These are phyloP conservation scores for Elymus sibiricus DNA, from an alignment of 176 grass and related monocot species.

Conservation along the genomic window DNA sequence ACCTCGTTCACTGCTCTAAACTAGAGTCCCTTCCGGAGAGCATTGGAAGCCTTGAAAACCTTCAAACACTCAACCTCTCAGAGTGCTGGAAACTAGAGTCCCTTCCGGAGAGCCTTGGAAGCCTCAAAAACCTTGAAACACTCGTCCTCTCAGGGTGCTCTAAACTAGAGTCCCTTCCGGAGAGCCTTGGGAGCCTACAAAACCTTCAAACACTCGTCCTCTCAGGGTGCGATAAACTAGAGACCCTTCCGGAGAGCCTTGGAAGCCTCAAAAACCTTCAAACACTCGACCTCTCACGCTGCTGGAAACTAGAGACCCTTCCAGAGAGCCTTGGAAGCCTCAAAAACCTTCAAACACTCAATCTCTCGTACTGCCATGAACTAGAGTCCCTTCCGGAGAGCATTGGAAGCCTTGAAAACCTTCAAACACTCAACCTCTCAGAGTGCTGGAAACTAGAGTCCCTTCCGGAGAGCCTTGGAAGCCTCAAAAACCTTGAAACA, in stretches of 20 bases:
- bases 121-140: neutral
- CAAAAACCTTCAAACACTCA: neutral
- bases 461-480: neutral
- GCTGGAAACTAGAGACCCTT: too few relatives aligned
- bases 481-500: neutral
- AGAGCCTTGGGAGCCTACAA: neutral
- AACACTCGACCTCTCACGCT: too few relatives aligned
- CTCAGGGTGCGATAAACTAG: fast-evolving
- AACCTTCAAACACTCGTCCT: neutral
- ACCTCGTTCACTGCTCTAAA: fast-evolving
- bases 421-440: too few relatives aligned
- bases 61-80: neutral
- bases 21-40: neutral
- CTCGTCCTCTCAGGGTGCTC: fast-evolving
- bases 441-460: too few relatives aligned
- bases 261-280: neutral
- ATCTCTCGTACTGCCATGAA: fast-evolving
- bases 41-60: neutral
- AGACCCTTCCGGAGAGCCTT: neutral
- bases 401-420: too few relatives aligned
- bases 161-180: neutral
- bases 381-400: neutral
- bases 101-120: neutral
- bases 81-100: fast-evolving
- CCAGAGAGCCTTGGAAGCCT: neutral